Conservation (phyloP, 495 filamentous ascomycete genomes). For the Cercophora scortea region DNA sequence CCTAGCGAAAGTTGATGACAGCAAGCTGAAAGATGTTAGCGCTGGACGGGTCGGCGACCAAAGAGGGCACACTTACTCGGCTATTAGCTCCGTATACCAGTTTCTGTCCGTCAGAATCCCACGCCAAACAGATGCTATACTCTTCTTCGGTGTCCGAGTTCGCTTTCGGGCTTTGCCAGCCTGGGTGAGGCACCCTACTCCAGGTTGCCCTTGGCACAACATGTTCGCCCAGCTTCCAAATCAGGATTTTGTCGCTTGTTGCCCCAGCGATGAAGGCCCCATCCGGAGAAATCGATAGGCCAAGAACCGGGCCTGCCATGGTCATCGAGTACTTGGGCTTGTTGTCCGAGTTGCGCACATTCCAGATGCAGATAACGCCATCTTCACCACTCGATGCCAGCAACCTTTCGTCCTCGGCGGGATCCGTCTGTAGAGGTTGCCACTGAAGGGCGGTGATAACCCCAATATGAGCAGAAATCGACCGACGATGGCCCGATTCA, state of each 20-base stretch:
- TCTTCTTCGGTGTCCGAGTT: constrained; percentile 37
- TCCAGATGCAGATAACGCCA: constrained; percentile 63
- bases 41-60: constrained; percentile 5
- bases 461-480: constrained; percentile 43
- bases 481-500: constrained; percentile 30
- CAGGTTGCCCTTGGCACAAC: constrained; percentile 58
- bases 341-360: constrained; percentile 45
- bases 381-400: constrained; percentile 51
- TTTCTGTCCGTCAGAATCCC: constrained; percentile 69
- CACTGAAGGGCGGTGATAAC: constrained; percentile 40
- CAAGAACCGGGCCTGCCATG: constrained; percentile 50
- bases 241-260: constrained; percentile 53
- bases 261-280: constrained; percentile 64
- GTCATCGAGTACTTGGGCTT: constrained; percentile 51
- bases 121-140: constrained; percentile 53
- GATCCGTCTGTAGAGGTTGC: constrained; percentile 36
- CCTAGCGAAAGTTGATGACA: constrained; percentile 38
- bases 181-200: constrained; percentile 39
- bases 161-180: constrained; percentile 43
- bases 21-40: constrained; percentile 27
- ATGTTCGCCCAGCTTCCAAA: constrained; percentile 66
- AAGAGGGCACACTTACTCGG: constrained; percentile 43
- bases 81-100: constrained; percentile 66
- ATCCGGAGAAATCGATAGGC: constrained; percentile 63
- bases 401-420: constrained; percentile 37